Base-by-base conservation (phyloP, 2,329 filamentous ascomycete genomes). In the Aspergillus fructus region DNA sequence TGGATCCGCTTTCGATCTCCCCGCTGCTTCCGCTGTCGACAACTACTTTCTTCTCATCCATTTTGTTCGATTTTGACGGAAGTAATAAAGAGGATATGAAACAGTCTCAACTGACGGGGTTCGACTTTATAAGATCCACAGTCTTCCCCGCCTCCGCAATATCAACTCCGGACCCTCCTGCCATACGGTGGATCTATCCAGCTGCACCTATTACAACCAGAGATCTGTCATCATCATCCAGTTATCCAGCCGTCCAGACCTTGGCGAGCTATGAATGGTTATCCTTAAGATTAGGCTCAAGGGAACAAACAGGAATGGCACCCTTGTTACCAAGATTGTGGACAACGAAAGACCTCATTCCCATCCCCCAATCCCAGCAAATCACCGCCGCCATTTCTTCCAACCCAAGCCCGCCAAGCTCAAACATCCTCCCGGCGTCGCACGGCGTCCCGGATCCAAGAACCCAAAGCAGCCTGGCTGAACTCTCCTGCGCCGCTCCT, bases 211-310 rank as follows among this genome's bases (percentile, higher is more conserved):
- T 42, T 17, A 42, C 3, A 17, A 6, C 21, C 7, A 19, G 40
- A 21, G 17, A 42, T 42, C 40, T 42, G 40, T 42, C 40, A 42
- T 42, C 40, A 30, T 21, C 21, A 21, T 21, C 21, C 3, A 21
- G 21, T 21, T 21, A 21, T 46, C 19, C 42, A 34, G 27, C 30
- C 30, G 17, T 39, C 19, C 47, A 27, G 34, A 30, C 19, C 5
- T 42, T 30, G 27, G 27, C 27, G 9, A 9, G 27, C 27, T 30
- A 8, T 30, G 27, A 30, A 9, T 30, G 27, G 27, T 30, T 30
- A 4, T 30, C 9, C 8, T 30, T 19, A 6, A 23, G 40, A 50
- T 54, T 58, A 58, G 56, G 56, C 56, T 58, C 56, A 58, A 58
- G 50, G 56, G 56, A 54, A 50, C n/a, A 37, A 40, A 47, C 37